Evolutionary conservation across 106 monocot genomes (phyloP).

Genomic region (Apostasia ramifera): DNA sequence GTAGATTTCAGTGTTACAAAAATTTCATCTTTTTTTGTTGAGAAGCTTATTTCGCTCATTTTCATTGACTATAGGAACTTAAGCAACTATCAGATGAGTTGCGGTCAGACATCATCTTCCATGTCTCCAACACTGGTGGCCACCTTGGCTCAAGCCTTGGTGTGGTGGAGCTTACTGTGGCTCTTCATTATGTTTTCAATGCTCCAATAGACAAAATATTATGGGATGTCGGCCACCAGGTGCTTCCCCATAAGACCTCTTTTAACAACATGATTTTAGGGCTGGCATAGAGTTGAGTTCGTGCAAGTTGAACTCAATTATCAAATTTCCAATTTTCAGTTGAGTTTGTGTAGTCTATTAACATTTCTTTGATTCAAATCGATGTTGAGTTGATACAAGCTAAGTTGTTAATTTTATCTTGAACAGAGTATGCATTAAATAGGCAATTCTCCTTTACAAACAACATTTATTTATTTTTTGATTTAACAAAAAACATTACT

Average conservation of each 20-base stretch:
- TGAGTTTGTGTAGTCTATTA: too few species aligned
- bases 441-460: too few species aligned
- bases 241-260: neutral
- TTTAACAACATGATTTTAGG: neutral
- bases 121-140: conserved; percentile 84
- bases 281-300: neutral
- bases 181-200: conserved; percentile 89
- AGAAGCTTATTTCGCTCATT: neutral
- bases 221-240: conserved; percentile 99
- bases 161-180: conserved; percentile 79
- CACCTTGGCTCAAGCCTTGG: conserved; percentile 93
- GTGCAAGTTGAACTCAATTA: neutral
- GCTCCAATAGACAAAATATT: conserved; percentile 78
- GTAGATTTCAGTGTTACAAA: neutral
- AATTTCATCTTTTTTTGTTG: neutral
- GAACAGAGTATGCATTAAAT: too few species aligned
- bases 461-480: too few species aligned
- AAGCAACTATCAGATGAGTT: conserved; percentile 84
- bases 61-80: conserved; percentile 46
- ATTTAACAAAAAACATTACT: too few species aligned
- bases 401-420: too few species aligned
- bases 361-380: too few species aligned
- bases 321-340: neutral
- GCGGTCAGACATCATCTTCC: conserved; percentile 85
- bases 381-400: too few species aligned